These are phyloP conservation scores for Trypanosoma platydactyli DNA, from an alignment of 208 protist species.

Conservation along the genomic window DNA sequence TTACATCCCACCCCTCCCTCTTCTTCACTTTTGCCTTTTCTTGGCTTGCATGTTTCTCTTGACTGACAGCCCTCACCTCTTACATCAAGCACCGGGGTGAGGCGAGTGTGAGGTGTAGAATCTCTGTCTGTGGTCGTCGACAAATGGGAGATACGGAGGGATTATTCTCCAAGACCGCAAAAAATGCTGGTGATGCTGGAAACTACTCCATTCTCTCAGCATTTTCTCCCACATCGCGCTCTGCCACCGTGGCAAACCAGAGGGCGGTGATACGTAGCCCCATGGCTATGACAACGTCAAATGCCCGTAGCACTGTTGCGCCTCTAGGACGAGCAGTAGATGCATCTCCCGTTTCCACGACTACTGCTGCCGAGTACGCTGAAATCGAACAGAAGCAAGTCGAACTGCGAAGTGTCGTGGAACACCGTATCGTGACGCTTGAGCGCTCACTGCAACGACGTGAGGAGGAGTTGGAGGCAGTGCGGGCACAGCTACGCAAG, in stretches of 20 bases:
- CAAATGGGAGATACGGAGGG: neutral
- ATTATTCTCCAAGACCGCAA: neutral
- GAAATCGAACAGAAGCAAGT: constrained; percentile 85
- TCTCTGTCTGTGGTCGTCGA: too few species aligned
- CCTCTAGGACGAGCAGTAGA: neutral
- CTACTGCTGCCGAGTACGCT: constrained; percentile 50
- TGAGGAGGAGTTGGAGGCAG: constrained; percentile 62
- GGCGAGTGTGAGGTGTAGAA: too few species aligned
- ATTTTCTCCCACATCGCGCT: constrained; percentile 11
- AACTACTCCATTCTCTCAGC: neutral
- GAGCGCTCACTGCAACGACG: constrained; percentile 55
- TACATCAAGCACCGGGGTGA: too few species aligned
- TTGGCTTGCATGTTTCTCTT: too few species aligned
- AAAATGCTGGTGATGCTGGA: neutral
- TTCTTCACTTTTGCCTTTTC: too few species aligned
- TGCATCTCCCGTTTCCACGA: constrained; percentile 14
- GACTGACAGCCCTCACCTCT: too few species aligned
- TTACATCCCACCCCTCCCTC: too few species aligned
- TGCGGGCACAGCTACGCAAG: constrained; percentile 59
- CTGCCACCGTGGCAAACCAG: neutral
- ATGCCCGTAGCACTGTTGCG: neutral
- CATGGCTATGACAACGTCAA: constrained; percentile 15
- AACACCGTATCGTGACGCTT: constrained; percentile 70
- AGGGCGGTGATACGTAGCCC: constrained; percentile 29
- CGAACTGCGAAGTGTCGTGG: constrained; percentile 77